A percentile compares a stretch with the other conserved stretches of the same genome.
phyloP scores from a whole-genome alignment of 1,284 basidiomycete genomes.

The Tilletia horrida region DNA sequence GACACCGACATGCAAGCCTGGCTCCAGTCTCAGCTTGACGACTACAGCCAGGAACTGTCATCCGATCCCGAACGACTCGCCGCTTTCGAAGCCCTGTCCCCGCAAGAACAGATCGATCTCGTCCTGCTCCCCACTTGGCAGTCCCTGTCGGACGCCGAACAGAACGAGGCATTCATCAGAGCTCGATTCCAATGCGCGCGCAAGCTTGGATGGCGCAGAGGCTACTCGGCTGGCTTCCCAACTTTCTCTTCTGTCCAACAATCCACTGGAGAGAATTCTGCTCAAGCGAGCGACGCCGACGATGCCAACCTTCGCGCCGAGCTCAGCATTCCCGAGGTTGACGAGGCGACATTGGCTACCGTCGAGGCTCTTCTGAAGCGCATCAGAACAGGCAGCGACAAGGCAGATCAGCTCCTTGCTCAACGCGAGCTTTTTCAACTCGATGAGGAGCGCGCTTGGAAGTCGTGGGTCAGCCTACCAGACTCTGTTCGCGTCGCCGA shows the following conservation, averaged over 20 bases:
- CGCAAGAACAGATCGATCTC: conserved; percentile 11
- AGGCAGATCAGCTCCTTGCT: neutral
- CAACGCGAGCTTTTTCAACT: conserved; percentile 25
- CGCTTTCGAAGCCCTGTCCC: conserved; percentile 3
- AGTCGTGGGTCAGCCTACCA: conserved; percentile 37
- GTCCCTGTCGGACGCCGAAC: neutral
- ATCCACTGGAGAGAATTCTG: neutral
- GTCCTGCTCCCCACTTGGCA: conserved; percentile 8
- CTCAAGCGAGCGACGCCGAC: too few relatives aligned
- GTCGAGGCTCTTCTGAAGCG: neutral
- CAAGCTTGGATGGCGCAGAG: conserved; percentile 49
- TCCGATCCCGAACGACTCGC: neutral
- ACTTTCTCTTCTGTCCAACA: conserved; percentile 16
- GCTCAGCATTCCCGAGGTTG: neutral
- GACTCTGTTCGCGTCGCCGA: conserved; percentile 33
- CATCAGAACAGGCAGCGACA: neutral
- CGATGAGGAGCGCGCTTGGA: conserved; percentile 42
- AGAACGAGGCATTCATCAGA: conserved; percentile 16
- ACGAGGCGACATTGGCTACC: neutral
- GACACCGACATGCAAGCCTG: conserved; percentile 8
- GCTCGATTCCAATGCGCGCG: conserved; percentile 30
- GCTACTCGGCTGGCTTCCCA: conserved; percentile 50
- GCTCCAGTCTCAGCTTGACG: neutral
- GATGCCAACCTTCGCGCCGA: neutral
- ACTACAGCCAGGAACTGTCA: neutral